phyloP scores from a whole-genome alignment of 495 filamentous ascomycete species.

The Penicillium daleae region DNA sequence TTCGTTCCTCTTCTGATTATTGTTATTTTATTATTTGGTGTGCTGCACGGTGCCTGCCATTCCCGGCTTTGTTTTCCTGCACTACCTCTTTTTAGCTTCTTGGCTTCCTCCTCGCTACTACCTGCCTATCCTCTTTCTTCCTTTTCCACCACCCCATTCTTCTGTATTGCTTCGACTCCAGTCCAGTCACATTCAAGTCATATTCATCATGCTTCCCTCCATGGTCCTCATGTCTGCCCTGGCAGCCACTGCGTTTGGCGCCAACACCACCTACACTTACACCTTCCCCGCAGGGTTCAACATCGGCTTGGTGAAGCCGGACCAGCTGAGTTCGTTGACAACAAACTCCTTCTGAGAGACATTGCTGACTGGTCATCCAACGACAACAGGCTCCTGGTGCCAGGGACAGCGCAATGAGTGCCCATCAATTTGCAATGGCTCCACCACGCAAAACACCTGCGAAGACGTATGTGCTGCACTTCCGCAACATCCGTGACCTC shows the following conservation, averaged over 20 bases:
- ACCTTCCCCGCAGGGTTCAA: conserved; percentile 47
- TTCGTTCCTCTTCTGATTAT: not conserved
- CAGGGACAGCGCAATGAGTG: conserved; percentile 49
- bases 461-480: conserved; percentile 40
- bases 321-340: conserved; percentile 34
- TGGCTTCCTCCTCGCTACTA: conserved; percentile 22
- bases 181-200: conserved; percentile 12
- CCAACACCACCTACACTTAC: conserved; percentile 35
- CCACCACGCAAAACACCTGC: conserved; percentile 46
- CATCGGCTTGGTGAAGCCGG: conserved; percentile 32
- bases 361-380: conserved; percentile 14
- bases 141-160: conserved; percentile 24
- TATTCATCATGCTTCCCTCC: conserved; percentile 38
- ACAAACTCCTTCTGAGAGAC: not conserved
- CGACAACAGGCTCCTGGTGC: conserved; percentile 48
- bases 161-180: conserved; percentile 15
- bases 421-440: conserved; percentile 50
- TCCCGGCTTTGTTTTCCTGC: conserved; percentile 14
- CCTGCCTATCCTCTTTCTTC: conserved; percentile 20
- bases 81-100: conserved; percentile 26
- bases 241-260: conserved; percentile 32
- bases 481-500: conserved; percentile 1
- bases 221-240: conserved; percentile 41
- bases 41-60: conserved; percentile 11
- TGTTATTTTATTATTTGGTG: conserved; percentile 5